Evolutionary conservation across 306 rosid species (phyloP).

Genomic region (Medicago arabica): DNA sequence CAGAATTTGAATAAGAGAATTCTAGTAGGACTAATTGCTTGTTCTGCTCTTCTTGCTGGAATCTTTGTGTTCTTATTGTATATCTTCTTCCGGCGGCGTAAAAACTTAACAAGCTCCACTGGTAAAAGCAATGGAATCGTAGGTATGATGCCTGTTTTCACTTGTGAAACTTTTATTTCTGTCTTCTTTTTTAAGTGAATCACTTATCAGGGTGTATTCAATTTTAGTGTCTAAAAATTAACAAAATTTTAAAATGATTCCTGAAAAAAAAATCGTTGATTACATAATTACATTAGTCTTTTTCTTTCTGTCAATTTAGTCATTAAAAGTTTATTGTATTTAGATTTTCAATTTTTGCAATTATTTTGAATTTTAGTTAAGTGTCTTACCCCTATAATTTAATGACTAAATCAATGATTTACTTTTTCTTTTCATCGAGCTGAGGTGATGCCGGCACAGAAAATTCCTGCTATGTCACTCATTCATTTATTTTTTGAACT

Average conservation of each 20-base stretch:
- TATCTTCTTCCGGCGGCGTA: constrained; percentile 63
- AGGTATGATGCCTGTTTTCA: constrained; percentile 52
- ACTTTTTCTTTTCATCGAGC: neutral
- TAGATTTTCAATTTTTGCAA: neutral
- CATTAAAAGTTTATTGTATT: neutral
- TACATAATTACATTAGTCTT: neutral
- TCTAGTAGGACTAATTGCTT: constrained; percentile 68
- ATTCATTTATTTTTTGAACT: constrained; percentile 33
- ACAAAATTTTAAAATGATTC: neutral
- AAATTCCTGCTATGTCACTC: constrained; percentile 12
- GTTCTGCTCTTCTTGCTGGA: constrained; percentile 74
- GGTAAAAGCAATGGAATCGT: constrained; percentile 50
- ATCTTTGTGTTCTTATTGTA: constrained; percentile 58
- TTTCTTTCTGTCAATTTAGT: neutral
- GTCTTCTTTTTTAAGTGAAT: too few relatives aligned
- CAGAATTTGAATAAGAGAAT: constrained; percentile 71
- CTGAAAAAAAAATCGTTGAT: neutral
- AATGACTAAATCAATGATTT: neutral
- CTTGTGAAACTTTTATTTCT: too few relatives aligned
- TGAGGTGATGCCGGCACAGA: constrained; percentile 16
- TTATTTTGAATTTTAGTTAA: neutral
- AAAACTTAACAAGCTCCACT: constrained; percentile 39
- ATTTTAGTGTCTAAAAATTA: neutral
- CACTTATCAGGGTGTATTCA: neutral
- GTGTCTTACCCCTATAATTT: neutral